A percentile compares a stretch with the other conserved stretches of the same genome.
Conservation (phyloP, 2,329 filamentous ascomycete genomes). For the Penicillium sp. region DNA sequence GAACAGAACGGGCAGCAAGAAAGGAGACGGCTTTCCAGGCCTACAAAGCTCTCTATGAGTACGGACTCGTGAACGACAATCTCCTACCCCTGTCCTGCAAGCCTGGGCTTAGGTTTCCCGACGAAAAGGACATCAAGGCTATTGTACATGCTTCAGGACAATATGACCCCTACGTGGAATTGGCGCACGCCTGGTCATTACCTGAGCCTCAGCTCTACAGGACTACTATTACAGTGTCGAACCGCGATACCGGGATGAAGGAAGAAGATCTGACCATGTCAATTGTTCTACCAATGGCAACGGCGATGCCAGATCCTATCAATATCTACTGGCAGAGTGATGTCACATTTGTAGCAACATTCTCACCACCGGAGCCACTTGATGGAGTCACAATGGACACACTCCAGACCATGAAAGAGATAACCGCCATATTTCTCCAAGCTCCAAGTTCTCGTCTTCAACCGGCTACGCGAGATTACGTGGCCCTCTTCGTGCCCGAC, state of each 20-base stretch:
- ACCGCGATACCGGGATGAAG: constrained; percentile 6
- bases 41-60: constrained; percentile 64
- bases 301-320: constrained; percentile 20
- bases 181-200: constrained; percentile 26
- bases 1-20: constrained; percentile 64
- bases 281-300: constrained; percentile 18
- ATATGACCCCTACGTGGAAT: constrained; percentile 30
- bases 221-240: constrained; percentile 20
- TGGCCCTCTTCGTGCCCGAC: constrained; percentile 27
- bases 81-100: constrained; percentile 58
- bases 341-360: constrained; percentile 16
- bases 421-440: constrained; percentile 27
- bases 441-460: constrained; percentile 15
- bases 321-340: constrained; percentile 30
- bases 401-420: constrained; percentile 33
- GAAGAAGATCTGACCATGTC: constrained; percentile 18
- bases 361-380: constrained; percentile 12
- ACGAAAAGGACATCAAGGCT: constrained; percentile 17
- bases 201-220: constrained; percentile 17
- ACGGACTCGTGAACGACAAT: constrained; percentile 70
- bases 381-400: constrained; percentile 10
- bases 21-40: constrained; percentile 82
- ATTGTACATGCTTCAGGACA: constrained; percentile 25
- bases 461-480: constrained; percentile 19
- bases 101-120: constrained; percentile 15